A percentile compares a stretch with the other conserved stretches of the same genome.
phyloP scores from a whole-genome alignment of 176 grass and related monocot species.

The Elymus sibiricus region DNA sequence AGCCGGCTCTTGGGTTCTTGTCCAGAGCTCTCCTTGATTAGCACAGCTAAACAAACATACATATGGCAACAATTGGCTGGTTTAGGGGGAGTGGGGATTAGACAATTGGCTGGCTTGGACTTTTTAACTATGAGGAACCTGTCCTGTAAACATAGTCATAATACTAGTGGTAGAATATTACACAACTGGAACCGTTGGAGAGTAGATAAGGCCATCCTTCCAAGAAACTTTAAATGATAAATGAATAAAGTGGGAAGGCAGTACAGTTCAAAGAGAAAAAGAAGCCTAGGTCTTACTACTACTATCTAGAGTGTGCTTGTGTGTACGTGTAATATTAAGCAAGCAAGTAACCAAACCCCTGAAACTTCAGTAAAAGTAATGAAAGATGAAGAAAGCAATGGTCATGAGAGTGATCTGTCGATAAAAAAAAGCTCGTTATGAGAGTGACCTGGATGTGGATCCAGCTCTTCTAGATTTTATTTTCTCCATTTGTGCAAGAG shows the following conservation, averaged over 20 bases:
- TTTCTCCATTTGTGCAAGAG: neutral
- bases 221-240: slow-evolving; percentile 27
- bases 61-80: neutral
- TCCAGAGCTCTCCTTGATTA: slow-evolving; percentile 23
- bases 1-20: neutral
- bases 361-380: slow-evolving; percentile 8
- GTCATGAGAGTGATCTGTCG: slow-evolving; percentile 11
- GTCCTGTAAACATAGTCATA: slow-evolving; percentile 30
- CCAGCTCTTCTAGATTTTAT: neutral
- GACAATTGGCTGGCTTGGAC: slow-evolving; percentile 24
- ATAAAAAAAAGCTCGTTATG: neutral
- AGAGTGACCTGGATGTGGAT: slow-evolving; percentile 20
- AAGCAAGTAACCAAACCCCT: neutral
- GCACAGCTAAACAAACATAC: slow-evolving; percentile 23
- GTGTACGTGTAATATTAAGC: neutral
- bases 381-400: neutral
- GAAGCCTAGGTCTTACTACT: neutral
- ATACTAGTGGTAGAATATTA: slow-evolving; percentile 18
- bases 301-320: neutral
- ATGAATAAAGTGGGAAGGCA: slow-evolving; percentile 26
- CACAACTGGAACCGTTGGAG: slow-evolving; percentile 22
- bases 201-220: slow-evolving; percentile 21
- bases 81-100: neutral
- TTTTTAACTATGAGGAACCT: neutral
- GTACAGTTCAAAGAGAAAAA: slow-evolving; percentile 6